These are phyloP conservation scores for Tuber calosporum DNA, from an alignment of 495 filamentous ascomycete species.

Conservation along the genomic window DNA sequence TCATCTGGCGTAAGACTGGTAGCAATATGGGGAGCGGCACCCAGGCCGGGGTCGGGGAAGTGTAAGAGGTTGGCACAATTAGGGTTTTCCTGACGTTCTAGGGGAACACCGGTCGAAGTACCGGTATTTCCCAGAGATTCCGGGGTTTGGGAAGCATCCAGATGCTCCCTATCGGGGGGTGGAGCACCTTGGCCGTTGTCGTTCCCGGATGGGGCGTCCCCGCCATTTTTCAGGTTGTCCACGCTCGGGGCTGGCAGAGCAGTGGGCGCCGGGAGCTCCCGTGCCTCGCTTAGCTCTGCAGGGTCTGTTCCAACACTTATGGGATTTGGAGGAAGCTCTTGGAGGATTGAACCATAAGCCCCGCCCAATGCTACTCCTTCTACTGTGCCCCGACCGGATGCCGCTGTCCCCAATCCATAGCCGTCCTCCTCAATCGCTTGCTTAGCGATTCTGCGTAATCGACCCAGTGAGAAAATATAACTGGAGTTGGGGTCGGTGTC, in stretches of 20 bases:
- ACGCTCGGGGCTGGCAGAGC: not conserved
- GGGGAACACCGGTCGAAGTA: not conserved
- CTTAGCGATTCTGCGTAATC: not conserved
- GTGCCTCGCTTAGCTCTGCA: not conserved
- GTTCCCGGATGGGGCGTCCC: not conserved
- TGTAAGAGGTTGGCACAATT: too few species aligned
- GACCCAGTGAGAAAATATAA: not conserved
- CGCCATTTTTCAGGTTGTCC: not conserved
- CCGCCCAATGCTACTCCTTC: not conserved
- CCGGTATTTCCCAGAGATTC: not conserved
- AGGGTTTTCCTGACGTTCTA: not conserved
- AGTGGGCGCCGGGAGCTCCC: not conserved
- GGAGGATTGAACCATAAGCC: not conserved
- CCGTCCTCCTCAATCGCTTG: not conserved
- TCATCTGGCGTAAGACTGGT: too few species aligned
- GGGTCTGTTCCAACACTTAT: not conserved
- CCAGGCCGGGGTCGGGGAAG: too few species aligned
- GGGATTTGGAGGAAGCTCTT: not conserved
- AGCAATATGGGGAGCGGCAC: too few species aligned
- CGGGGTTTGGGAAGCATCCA: not conserved
- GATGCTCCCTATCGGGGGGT: not conserved
- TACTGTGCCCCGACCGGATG: not conserved
- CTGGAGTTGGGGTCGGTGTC: not conserved
- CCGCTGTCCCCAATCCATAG: not conserved
- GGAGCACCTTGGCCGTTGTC: too few species aligned